These are phyloP conservation scores for Lizonia empirigonia DNA, from an alignment of 2,329 filamentous ascomycete genomes.

Conservation along the genomic window DNA sequence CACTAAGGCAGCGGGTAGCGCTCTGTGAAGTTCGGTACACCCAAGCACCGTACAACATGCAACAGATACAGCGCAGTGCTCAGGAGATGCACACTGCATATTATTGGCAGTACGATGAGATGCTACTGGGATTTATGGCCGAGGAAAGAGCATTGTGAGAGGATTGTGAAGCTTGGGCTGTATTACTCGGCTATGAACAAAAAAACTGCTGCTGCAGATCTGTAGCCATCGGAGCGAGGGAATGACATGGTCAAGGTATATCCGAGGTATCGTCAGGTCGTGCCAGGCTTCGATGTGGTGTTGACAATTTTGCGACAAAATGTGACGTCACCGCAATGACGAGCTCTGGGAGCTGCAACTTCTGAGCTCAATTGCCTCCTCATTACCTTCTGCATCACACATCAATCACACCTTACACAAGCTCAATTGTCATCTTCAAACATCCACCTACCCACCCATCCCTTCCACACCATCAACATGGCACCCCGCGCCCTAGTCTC, in stretches of 20 bases:
- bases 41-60: too few species aligned
- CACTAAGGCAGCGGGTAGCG: too few species aligned
- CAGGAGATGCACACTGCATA: too few species aligned
- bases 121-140: too few species aligned
- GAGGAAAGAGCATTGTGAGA: too few species aligned
- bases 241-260: background rate
- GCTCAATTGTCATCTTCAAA: background rate
- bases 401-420: background rate
- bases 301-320: background rate
- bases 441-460: background rate
- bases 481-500: constrained; percentile 22
- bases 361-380: background rate
- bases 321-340: constrained; percentile 15
- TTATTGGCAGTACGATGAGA: too few species aligned
- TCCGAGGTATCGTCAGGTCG: constrained; percentile 2
- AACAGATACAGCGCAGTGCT: too few species aligned
- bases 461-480: constrained; percentile 16
- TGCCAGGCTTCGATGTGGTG: constrained; percentile 3
- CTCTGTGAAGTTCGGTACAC: too few species aligned
- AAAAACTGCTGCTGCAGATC: too few species aligned
- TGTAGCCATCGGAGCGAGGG: background rate
- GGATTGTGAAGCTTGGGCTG: too few species aligned
- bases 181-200: too few species aligned
- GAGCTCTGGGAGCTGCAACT: constrained; percentile 1
- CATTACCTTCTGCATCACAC: background rate